Conservation (phyloP, 306 rosid genomes). For the Sindora glabra region DNA sequence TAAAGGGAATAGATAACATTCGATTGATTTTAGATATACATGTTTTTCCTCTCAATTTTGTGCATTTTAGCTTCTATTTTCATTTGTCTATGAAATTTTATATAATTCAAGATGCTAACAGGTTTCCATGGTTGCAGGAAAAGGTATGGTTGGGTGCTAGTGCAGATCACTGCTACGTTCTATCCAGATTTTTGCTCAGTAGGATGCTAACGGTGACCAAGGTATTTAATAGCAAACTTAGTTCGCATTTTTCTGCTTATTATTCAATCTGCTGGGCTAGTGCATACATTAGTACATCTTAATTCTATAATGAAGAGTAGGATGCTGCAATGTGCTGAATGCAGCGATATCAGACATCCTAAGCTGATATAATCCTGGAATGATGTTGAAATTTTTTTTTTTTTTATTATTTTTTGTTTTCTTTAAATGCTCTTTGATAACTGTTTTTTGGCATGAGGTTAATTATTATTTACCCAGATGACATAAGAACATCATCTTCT, state of each 20-base stretch:
- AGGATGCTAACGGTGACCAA: conserved; percentile 91
- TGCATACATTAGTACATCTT: not conserved
- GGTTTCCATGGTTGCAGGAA: conserved; percentile 36
- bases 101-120: not conserved
- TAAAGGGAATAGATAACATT: not conserved
- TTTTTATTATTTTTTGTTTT: not conserved
- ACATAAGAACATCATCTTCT: too few relatives aligned
- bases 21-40: not conserved
- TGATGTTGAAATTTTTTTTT: not conserved
- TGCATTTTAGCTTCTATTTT: too few relatives aligned
- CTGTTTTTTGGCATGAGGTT: too few relatives aligned
- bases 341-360: not conserved
- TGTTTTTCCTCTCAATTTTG: not conserved
- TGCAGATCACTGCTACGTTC: conserved; percentile 94
- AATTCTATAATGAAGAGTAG: not conserved
- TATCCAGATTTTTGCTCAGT: conserved; percentile 85
- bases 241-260: not conserved
- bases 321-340: not conserved
- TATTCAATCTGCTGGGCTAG: not conserved
- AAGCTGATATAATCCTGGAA: not conserved
- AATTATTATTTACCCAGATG: too few relatives aligned
- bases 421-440: too few relatives aligned
- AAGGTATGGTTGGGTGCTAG: conserved; percentile 97
- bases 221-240: conserved; percentile 26
- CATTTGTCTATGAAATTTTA: not conserved